Base-by-base conservation (phyloP, 2,329 filamentous ascomycete genomes). In the Geosmithia flava region DNA sequence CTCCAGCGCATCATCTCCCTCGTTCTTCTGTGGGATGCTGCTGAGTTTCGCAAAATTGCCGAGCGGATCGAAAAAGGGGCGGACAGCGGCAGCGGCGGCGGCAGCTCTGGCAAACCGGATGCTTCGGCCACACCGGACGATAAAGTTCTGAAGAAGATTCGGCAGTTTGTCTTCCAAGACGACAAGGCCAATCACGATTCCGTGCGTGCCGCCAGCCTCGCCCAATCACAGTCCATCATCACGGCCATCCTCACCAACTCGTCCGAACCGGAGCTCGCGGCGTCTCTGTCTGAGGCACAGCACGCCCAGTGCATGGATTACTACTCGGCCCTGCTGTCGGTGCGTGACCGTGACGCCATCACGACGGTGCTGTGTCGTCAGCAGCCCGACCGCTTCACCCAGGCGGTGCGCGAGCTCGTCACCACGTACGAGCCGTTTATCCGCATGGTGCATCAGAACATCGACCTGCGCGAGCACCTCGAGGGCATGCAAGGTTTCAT, bases 1-100 rank as follows among this genome's bases (percentile, higher is more conserved):
- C 62, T 93, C 53, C 86, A 91, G 62, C 68, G 82, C 42, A 89
- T 93, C 52, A 80, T 91, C 20, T 84, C 80, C 0, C 75, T 84
- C 3, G 80, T 88, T 0, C 64, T 90, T 11, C 74, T 76, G 5
- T 89, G 83, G 81, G 87, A 93, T 55, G 77, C 78, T 6, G 68
- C 71, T 39, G 84, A 87, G 52, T 83, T 89, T 52, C 78, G 78
- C 50, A 83, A 81, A 60, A 70, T 75, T 1, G 72, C 75, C 1
- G 72, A 81, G 0, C 80, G 76, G 53, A 75, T 88, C 43, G 83
- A 85, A 53, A 81, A 78, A 47, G 65, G 70, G 30, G 79, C 76
- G 49, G 71, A 77, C 15, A 27, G 23, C 23, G 23, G 23, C 4
- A 8, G 23, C 69, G 68, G 0, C 48, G 49, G 23, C 23, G 23